Conservation (phyloP, 805 yeast genomes). For the Hanseniaspora guilliermondii region DNA sequence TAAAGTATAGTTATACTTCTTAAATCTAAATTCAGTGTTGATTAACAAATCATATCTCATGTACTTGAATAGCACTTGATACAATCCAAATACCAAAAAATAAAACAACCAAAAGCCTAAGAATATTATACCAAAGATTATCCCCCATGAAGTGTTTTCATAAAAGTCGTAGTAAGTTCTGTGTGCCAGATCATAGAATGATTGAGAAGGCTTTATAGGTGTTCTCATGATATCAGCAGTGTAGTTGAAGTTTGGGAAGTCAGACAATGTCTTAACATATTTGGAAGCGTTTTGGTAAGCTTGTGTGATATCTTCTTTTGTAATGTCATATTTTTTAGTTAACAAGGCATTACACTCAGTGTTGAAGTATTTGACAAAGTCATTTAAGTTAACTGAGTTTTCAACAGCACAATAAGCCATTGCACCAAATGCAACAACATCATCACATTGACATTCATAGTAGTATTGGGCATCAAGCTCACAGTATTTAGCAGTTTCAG, state of each 20-base stretch:
- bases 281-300: slow-evolving; percentile 23
- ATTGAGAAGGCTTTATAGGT: slow-evolving; percentile 7
- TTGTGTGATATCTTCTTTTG: slow-evolving; percentile 9
- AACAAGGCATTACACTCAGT: neutral
- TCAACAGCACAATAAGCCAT: slow-evolving; percentile 23
- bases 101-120: slow-evolving; percentile 40
- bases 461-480: slow-evolving; percentile 16
- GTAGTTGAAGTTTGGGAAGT: neutral
- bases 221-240: neutral
- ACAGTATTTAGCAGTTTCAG: slow-evolving; percentile 18
- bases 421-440: slow-evolving; percentile 25
- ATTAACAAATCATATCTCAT: neutral
- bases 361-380: neutral
- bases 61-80: slow-evolving; percentile 17
- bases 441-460: slow-evolving; percentile 22
- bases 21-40: slow-evolving; percentile 13
- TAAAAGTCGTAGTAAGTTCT: neutral
- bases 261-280: slow-evolving; percentile 4
- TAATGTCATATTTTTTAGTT: neutral
- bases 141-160: slow-evolving; percentile 28
- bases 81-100: slow-evolving; percentile 31
- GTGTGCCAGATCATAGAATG: neutral
- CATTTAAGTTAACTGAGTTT: slow-evolving; percentile 4
- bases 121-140: slow-evolving; percentile 36
- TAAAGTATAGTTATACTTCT: neutral